Evolutionary conservation across 2,329 filamentous ascomycete genomes (phyloP).

Genomic region (Sporothrix protearum): DNA sequence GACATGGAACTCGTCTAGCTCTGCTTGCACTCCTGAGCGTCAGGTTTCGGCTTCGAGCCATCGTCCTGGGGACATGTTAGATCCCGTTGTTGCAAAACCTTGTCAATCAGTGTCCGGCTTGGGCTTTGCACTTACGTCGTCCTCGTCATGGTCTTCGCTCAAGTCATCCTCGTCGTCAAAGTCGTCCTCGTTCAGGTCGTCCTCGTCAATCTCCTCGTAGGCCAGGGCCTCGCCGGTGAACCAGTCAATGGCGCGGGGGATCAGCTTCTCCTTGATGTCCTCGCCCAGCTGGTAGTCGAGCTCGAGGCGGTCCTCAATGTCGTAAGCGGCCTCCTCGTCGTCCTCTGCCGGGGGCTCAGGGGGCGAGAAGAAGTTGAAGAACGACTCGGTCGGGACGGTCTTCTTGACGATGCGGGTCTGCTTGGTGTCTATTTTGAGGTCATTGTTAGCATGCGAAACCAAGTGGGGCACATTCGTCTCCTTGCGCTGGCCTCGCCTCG

Average conservation of each 20-base stretch:
- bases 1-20: constrained; percentile 53
- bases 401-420: constrained; percentile 99
- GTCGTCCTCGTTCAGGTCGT: constrained; percentile 77
- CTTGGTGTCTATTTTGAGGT: constrained; percentile 79
- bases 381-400: constrained; percentile 96
- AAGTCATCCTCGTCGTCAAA: constrained; percentile 87
- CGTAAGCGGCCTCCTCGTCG: constrained; percentile 72
- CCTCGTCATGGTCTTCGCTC: constrained; percentile 80
- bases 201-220: constrained; percentile 84
- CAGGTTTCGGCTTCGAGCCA: constrained; percentile 85
- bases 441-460: constrained; percentile 14
- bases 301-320: constrained; percentile 96
- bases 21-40: constrained; percentile 94
- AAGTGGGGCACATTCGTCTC: neutral
- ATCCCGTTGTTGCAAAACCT: no score
- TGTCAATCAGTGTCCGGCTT: no score
- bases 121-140: constrained; percentile 54
- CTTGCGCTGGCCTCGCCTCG: neutral
- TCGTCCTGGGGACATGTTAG: constrained; percentile 62
- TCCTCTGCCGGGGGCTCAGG: constrained; percentile 77
- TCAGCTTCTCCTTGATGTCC: constrained; percentile 99
- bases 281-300: constrained; percentile 98
- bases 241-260: constrained; percentile 97
- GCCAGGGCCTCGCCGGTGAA: constrained; percentile 97
- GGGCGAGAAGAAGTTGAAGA: constrained; percentile 98